Evolutionary conservation across 805 yeast genomes (phyloP).

Genomic region (Ogataea nitratoaversa): DNA sequence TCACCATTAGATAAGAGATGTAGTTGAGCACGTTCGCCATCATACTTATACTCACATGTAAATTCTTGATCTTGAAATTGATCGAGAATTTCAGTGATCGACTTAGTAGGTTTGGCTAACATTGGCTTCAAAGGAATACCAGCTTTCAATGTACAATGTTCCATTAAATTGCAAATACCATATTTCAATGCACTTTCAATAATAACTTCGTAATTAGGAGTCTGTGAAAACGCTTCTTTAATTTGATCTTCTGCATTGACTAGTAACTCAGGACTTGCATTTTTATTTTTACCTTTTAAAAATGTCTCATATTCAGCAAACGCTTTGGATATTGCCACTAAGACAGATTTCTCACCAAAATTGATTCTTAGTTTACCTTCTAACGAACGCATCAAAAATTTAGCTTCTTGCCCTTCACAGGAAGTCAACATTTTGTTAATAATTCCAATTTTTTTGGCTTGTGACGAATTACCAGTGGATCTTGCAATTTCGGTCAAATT

Average conservation of each 20-base stretch:
- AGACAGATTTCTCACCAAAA: constrained; percentile 88
- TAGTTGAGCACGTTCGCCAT: constrained; percentile 96
- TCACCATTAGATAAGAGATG: constrained; percentile 66
- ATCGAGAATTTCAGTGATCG: constrained; percentile 88
- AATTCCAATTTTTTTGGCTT: constrained; percentile 66
- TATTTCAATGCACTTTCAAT: constrained; percentile 59
- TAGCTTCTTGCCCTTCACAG: constrained; percentile 83
- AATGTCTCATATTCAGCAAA: constrained; percentile 56
- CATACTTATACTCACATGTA: constrained; percentile 95
- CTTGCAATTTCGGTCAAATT: constrained; percentile 74
- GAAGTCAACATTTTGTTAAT: constrained; percentile 84
- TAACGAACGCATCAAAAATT: constrained; percentile 80
- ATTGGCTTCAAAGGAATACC: constrained; percentile 96
- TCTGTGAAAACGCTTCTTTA: constrained; percentile 81
- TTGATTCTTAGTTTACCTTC: constrained; percentile 94
- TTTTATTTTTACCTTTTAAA: constrained; percentile 22
- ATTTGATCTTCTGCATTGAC: constrained; percentile 71
- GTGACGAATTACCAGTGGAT: constrained; percentile 77
- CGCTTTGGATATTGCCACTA: constrained; percentile 81
- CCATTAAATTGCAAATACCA: constrained; percentile 64
- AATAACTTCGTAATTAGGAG: constrained; percentile 84
- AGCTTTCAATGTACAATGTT: constrained; percentile 73
- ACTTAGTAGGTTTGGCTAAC: constrained; percentile 96
- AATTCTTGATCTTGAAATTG: constrained; percentile 79
- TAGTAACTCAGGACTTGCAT: constrained; percentile 38